These are phyloP conservation scores for Phytophthora hybrid DNA, from an alignment of 352 stramenopile species.

Conservation along the genomic window DNA sequence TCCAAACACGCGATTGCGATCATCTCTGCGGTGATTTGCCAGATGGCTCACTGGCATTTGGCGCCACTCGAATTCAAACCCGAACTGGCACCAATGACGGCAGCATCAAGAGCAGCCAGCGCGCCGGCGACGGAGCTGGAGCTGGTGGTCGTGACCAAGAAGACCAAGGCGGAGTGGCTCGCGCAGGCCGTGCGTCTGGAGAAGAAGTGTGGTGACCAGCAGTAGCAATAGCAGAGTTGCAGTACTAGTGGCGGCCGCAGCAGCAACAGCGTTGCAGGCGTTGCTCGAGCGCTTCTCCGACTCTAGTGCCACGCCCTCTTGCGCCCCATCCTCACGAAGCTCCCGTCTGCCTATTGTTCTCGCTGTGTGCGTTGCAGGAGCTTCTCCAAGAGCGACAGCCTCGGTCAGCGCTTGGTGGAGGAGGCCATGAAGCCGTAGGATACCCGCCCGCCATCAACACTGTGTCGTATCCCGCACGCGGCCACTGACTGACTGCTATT, in stretches of 20 bases:
- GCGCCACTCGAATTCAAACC: slow-evolving; percentile 12
- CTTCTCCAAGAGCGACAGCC: slow-evolving; percentile 55
- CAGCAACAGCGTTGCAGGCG: neutral
- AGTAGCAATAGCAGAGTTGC: neutral
- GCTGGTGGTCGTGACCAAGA: slow-evolving; percentile 43
- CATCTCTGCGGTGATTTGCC: neutral
- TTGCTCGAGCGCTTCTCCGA: too few relatives aligned
- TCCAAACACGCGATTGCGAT: neutral
- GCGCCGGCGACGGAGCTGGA: slow-evolving; percentile 16
- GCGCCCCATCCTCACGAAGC: slow-evolving; percentile 1
- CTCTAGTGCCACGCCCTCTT: neutral
- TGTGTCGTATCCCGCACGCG: too few relatives aligned
- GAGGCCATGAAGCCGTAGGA: slow-evolving; percentile 40
- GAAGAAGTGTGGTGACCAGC: slow-evolving; percentile 27
- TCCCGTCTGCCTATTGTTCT: slow-evolving; percentile 30
- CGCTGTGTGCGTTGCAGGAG: slow-evolving; percentile 24
- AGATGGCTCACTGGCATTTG: slow-evolving; percentile 4
- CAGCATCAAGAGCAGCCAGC: neutral
- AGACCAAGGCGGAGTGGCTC: slow-evolving; percentile 38
- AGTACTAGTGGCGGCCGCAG: neutral
- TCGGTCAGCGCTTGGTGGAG: slow-evolving; percentile 42
- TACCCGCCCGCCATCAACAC: neutral
- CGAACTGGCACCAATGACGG: neutral
- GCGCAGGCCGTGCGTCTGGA: slow-evolving; percentile 40
- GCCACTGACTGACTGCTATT: neutral